A percentile compares a stretch with the other conserved stretches of the same genome.
These are phyloP conservation scores for Saturnispora galanensis DNA, from an alignment of 805 yeast genomes.

Conservation along the genomic window DNA sequence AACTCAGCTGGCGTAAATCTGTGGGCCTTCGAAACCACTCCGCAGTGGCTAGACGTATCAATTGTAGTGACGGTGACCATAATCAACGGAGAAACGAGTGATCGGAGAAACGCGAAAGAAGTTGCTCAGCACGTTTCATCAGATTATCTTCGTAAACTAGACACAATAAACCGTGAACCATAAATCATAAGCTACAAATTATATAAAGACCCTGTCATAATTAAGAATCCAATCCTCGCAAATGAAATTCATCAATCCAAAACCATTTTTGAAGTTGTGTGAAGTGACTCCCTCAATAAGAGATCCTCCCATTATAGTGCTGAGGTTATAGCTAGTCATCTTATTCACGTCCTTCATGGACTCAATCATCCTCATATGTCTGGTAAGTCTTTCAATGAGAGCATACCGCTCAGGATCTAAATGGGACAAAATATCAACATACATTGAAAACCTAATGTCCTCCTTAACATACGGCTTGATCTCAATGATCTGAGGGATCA, in stretches of 20 bases:
- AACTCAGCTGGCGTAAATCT: constrained; percentile 60
- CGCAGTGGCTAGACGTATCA: too few species aligned
- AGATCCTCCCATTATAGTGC: constrained; percentile 74
- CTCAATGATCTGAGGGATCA: constrained; percentile 47
- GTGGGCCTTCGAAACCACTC: constrained; percentile 22
- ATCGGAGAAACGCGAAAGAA: too few species aligned
- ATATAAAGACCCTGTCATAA: constrained; percentile 29
- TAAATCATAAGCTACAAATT: background rate
- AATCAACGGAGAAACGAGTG: background rate
- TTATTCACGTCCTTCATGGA: constrained; percentile 58
- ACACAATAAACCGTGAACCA: too few species aligned
- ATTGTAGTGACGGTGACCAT: background rate
- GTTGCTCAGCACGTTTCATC: too few species aligned
- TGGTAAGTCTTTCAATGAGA: constrained; percentile 54
- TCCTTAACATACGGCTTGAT: constrained; percentile 21
- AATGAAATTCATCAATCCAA: constrained; percentile 46
- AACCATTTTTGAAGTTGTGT: constrained; percentile 35
- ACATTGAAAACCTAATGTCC: constrained; percentile 19
- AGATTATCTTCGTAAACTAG: too few species aligned
- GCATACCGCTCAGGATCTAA: constrained; percentile 32
- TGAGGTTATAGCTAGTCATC: constrained; percentile 84
- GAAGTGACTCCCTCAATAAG: constrained; percentile 46
- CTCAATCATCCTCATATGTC: constrained; percentile 63
- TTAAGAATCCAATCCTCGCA: constrained; percentile 41
- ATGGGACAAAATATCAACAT: constrained; percentile 9